These are phyloP conservation scores for Fomitopsis betulina DNA, from an alignment of 1,284 basidiomycete species.

Conservation along the genomic window DNA sequence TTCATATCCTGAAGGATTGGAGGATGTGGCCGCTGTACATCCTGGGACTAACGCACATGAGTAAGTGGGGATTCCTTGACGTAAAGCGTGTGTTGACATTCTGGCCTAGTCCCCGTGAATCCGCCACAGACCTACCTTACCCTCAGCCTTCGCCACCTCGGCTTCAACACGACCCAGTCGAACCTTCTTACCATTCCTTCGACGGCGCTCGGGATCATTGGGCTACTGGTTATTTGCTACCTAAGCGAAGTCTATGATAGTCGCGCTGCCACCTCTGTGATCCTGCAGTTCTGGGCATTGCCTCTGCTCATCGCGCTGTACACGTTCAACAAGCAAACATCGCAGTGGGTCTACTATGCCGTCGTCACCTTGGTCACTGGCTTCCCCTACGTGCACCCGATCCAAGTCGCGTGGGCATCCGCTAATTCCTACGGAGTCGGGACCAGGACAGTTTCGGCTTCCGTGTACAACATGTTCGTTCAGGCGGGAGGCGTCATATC, in stretches of 20 bases:
- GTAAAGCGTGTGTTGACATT: background rate
- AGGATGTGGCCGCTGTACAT: conserved; percentile 71
- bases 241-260: conserved; percentile 53
- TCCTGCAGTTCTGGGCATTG: conserved; percentile 59
- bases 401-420: conserved; percentile 59
- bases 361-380: conserved; percentile 54
- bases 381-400: conserved; percentile 41
- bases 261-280: conserved; percentile 46
- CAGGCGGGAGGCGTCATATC: conserved; percentile 49
- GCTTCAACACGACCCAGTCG: conserved; percentile 56
- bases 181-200: conserved; percentile 61
- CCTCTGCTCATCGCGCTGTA: conserved; percentile 56
- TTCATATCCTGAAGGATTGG: conserved; percentile 55
- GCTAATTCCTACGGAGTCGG: conserved; percentile 56
- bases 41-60: conserved; percentile 36
- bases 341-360: conserved; percentile 56
- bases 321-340: conserved; percentile 45
- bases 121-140: conserved; percentile 58
- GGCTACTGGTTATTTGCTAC: conserved; percentile 43
- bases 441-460: conserved; percentile 53
- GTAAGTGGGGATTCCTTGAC: conserved; percentile 15
- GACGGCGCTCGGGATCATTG: conserved; percentile 29
- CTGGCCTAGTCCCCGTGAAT: conserved; percentile 35
- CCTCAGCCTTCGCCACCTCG: conserved; percentile 53
- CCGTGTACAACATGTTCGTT: conserved; percentile 61